Evolutionary conservation across 2,329 filamentous ascomycete genomes (phyloP), one percentile per base, ranked within the genome.

Genomic region (Sclerotinia minor): DNA sequence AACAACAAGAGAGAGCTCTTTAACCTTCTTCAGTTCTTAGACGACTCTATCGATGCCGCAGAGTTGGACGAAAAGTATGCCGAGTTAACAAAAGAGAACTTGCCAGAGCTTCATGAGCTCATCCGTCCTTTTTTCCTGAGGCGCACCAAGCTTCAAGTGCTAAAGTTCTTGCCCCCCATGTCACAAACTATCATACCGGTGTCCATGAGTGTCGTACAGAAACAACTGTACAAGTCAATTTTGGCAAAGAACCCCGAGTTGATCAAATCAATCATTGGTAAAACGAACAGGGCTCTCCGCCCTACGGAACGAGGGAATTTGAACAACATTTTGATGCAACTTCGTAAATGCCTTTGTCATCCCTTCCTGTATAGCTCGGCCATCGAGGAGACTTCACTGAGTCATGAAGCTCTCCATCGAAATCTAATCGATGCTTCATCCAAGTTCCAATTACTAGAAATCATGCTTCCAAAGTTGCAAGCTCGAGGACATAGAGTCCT

Each of bases 1-100:
- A 99, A 99, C 79, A 98, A 97, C 77, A 92, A 92, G 72, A 86
- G 93, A 58, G 95, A 99, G 78, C 82, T 99, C 0, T 98, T 98
- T 81, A 99, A 97, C 75, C 83, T 99, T n/a, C 81, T 99, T 5
- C 94, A 98, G 72, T 99, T 99, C 78, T 85, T 97, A 54, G 93
- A 99, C 75, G 82, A 80, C 0, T 80, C 83, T 58, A 85, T 87
- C 68, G 80, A 93, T 73, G 94, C 95, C 0, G 86, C 86, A 45
- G 79, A 84, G 26, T 81, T 98, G 2, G 94, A 98, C 73, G 82
- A 85, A 67, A 81, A 92, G 74, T 98, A 92, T 75, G 82, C 82
- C 6, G 87, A 91, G n/a, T 83, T 98, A 61, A 93, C 91, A 11
- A 89, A 90, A 60, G 90, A 96, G 38, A 97, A 94, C 68, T 84